phyloP scores from a whole-genome alignment of 805 yeast species.

The Pichia exigua region DNA sequence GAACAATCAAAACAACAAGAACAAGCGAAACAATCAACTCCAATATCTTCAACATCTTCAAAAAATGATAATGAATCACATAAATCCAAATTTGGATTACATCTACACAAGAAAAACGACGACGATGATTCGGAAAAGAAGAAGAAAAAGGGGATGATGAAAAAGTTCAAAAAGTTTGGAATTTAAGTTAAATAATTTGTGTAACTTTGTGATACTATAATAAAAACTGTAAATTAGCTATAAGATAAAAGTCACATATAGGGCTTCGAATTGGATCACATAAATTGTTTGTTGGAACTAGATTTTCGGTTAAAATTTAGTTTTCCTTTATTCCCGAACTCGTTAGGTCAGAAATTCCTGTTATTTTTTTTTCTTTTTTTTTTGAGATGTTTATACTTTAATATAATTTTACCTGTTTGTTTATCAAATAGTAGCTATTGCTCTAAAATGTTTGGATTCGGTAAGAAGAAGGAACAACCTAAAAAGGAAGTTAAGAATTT shows the following conservation, averaged over 20 bases:
- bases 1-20: background rate
- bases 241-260: background rate
- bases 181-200: slow-evolving; percentile 4
- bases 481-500: slow-evolving; percentile 10
- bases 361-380: no score
- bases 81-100: slow-evolving; percentile 6
- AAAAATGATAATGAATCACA: slow-evolving; percentile 2
- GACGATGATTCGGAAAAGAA: slow-evolving; percentile 3
- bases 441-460: slow-evolving; percentile 19
- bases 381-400: no score
- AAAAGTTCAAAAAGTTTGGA: slow-evolving; percentile 19
- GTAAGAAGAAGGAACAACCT: slow-evolving; percentile 19
- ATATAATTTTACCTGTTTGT: background rate
- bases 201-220: background rate
- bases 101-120: slow-evolving; percentile 2
- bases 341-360: no score
- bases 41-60: slow-evolving; percentile 1
- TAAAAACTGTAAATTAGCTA: background rate
- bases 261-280: background rate
- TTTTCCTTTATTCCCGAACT: no score
- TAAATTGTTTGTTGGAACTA: no score
- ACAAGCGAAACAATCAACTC: background rate
- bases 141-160: slow-evolving; percentile 18
- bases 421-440: no score
- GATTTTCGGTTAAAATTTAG: no score